Conservation (phyloP, 2,329 filamentous ascomycete species). For the Xylaria sp. region DNA sequence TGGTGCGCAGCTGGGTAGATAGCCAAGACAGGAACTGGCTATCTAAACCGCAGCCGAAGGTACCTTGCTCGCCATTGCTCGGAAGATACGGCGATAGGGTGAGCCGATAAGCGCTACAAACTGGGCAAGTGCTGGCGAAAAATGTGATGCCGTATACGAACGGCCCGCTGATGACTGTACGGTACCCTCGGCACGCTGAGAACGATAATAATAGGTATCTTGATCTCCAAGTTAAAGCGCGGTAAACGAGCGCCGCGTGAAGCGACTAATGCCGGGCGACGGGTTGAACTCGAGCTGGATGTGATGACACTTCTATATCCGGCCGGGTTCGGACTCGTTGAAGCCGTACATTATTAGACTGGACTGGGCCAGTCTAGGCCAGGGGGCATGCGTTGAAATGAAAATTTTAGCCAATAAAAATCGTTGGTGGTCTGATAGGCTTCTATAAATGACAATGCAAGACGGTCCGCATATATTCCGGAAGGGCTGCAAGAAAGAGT, state of each 20-base stretch:
- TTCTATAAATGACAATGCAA: constrained; percentile 27
- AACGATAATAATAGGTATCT: background rate
- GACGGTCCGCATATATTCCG: background rate
- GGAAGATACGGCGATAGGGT: background rate
- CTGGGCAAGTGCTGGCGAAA: constrained; percentile 3
- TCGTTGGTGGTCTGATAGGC: background rate
- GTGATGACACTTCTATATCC: background rate
- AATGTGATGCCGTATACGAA: background rate
- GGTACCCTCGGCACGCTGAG: background rate
- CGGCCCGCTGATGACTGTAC: background rate
- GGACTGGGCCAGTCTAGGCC: background rate
- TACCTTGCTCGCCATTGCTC: background rate
- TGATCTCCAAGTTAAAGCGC: background rate
- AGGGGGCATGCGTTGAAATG: background rate
- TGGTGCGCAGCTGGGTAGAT: background rate
- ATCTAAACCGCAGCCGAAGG: background rate
- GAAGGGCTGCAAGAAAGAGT: background rate
- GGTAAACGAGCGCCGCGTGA: background rate
- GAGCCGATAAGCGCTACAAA: constrained; percentile 14
- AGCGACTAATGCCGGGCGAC: background rate
- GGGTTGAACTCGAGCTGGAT: constrained; percentile 2
- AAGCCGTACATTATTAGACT: background rate
- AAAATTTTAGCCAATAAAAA: constrained; percentile 20
- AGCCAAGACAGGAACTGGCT: constrained; percentile 2
- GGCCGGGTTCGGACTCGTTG: constrained; percentile 1